Conservation (phyloP, 768 basidiomycete species). For the Cytidiella melzeri region DNA sequence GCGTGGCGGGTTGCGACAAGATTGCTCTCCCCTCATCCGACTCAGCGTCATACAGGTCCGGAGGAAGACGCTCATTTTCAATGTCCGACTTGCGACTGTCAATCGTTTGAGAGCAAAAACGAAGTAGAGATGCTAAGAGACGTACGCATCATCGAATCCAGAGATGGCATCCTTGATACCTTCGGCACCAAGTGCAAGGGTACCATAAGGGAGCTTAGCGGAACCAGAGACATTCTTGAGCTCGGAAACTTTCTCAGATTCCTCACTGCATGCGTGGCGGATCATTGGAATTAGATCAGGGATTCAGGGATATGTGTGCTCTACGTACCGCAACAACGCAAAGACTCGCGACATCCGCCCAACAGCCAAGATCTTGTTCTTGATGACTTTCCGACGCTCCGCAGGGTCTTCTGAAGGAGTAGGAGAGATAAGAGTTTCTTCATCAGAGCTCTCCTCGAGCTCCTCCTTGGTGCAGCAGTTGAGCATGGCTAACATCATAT, state of each 20-base stretch:
- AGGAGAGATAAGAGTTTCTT: conserved; percentile 32
- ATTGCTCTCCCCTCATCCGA: conserved; percentile 65
- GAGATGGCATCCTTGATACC: conserved; percentile 93
- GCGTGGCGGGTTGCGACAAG: conserved; percentile 47
- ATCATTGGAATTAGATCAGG: too few species aligned
- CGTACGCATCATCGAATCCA: conserved; percentile 93
- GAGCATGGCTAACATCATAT: conserved; percentile 96
- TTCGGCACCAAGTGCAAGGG: conserved; percentile 82
- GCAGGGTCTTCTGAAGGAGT: conserved; percentile 31
- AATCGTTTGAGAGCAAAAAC: neutral
- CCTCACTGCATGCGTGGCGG: conserved; percentile 58
- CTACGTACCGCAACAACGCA: conserved; percentile 80
- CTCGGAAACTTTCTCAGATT: conserved; percentile 95
- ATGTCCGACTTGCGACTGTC: conserved; percentile 92
- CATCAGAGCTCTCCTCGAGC: conserved; percentile 68
- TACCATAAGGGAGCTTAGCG: conserved; percentile 71
- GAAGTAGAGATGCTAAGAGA: conserved; percentile 19
- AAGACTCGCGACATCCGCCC: conserved; percentile 96
- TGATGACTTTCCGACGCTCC: conserved; percentile 88
- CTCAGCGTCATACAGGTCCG: conserved; percentile 82
- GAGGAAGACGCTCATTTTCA: conserved; percentile 97
- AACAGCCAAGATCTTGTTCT: conserved; percentile 97
- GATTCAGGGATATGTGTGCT: neutral
- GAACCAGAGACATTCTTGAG: conserved; percentile 87
- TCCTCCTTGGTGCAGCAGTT: conserved; percentile 98